Evolutionary conservation across 495 filamentous ascomycete species (phyloP).

Genomic region (Pseudotulostoma volvatum): DNA sequence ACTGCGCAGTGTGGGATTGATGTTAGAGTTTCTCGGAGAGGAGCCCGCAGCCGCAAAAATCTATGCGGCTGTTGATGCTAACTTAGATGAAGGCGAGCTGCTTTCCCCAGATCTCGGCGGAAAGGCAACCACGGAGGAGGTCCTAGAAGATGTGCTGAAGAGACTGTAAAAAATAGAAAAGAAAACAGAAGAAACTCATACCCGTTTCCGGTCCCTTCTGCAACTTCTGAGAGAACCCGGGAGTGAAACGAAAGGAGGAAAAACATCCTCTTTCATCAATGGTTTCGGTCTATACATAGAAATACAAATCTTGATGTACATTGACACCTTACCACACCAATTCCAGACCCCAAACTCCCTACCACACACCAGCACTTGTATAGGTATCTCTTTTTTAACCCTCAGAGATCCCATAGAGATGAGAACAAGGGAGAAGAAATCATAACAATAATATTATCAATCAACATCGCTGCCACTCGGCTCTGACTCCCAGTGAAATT

Average conservation of each 20-base stretch:
- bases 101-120: constrained; percentile 88
- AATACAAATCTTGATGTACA: no score
- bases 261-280: no score
- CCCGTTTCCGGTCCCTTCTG: no score
- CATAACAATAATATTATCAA: constrained; percentile 1
- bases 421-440: not conserved
- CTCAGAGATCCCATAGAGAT: not conserved
- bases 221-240: no score
- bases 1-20: constrained; percentile 73
- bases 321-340: no score
- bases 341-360: no score
- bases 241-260: no score
- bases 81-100: constrained; percentile 66
- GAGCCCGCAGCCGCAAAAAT: constrained; percentile 73
- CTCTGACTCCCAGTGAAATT: constrained; percentile 15
- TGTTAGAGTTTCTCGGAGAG: constrained; percentile 90
- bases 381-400: no score
- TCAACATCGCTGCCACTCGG: constrained; percentile 12
- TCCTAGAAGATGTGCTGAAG: constrained; percentile 76
- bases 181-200: no score
- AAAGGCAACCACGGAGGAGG: constrained; percentile 71
- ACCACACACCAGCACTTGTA: no score
- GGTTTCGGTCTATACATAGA: no score
- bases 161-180: constrained; percentile 52
- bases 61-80: constrained; percentile 81